Conservation (phyloP, 169 alveolate species). For the Besnoitia besnoiti region DNA sequence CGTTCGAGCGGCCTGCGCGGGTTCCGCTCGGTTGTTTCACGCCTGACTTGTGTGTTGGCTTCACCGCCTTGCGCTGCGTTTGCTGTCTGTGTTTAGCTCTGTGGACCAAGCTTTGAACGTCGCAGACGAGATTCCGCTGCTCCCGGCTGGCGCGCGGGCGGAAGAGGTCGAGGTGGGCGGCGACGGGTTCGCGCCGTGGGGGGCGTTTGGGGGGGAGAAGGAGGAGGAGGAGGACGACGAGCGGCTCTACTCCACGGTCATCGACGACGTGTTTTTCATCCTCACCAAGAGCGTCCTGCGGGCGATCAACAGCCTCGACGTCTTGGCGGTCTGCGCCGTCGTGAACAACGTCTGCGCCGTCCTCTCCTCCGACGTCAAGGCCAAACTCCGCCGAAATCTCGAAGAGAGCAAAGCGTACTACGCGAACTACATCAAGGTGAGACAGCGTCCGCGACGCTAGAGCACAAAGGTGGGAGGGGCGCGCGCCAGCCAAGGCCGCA, state of each 20-base stretch:
- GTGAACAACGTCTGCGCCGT: slow-evolving; percentile 24
- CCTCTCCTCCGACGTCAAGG: slow-evolving; percentile 8
- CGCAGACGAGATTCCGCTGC: slow-evolving; percentile 21
- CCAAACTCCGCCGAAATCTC: neutral
- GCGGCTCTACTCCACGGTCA: neutral
- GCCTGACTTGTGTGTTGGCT: too few relatives aligned
- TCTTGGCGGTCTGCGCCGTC: slow-evolving; percentile 41
- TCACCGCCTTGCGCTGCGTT: too few relatives aligned
- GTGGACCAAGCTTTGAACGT: slow-evolving; percentile 33
- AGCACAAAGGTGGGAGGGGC: too few relatives aligned
- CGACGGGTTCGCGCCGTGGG: neutral
- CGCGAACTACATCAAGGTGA: slow-evolving; percentile 6
- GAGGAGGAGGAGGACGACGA: slow-evolving; percentile 22
- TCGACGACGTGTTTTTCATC: slow-evolving; percentile 46
- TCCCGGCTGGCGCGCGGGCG: neutral
- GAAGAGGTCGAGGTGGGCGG: neutral
- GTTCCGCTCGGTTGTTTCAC: too few relatives aligned
- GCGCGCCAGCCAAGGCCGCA: too few relatives aligned
- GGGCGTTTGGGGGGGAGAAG: neutral
- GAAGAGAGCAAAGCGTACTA: slow-evolving; percentile 24
- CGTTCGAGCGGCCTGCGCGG: too few relatives aligned
- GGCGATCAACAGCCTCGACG: slow-evolving; percentile 33
- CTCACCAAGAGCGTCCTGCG: slow-evolving; percentile 12
- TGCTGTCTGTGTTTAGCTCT: neutral
- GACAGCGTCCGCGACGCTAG: neutral